A percentile compares a stretch with the other conserved stretches of the same genome.
Evolutionary conservation across 192 early-diverging fungal genomes (phyloP).

Genomic region (Phlyctochytrium bullatum): DNA sequence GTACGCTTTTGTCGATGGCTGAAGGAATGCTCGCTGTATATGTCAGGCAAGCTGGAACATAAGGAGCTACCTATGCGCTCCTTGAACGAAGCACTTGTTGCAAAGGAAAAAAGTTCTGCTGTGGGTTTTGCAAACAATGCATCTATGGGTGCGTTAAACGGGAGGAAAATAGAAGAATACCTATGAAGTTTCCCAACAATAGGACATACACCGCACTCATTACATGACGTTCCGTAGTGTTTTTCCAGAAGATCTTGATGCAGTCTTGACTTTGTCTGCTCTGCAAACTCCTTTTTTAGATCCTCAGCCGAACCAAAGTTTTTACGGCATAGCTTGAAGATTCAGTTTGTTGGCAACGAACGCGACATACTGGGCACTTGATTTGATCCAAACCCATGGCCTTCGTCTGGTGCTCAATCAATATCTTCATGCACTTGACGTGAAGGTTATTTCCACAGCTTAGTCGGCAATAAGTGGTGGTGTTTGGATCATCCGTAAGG

Average conservation of each 20-base stretch:
- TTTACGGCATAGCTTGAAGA: conserved; percentile 46
- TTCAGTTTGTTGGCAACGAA: not conserved
- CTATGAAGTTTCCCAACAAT: conserved; percentile 37
- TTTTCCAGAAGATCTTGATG: conserved; percentile 11
- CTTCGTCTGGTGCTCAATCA: conserved; percentile 47
- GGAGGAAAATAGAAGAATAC: conserved; percentile 8
- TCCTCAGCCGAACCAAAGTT: conserved; percentile 38
- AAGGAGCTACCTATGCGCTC: conserved; percentile 17
- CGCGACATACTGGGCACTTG: conserved; percentile 43
- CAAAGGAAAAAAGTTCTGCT: conserved; percentile 27
- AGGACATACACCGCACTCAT: conserved; percentile 23
- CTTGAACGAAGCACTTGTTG: conserved; percentile 36
- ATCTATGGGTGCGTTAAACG: conserved; percentile 5
- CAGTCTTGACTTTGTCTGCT: conserved; percentile 12
- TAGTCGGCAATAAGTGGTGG: conserved; percentile 39
- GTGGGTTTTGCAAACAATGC: conserved; percentile 30
- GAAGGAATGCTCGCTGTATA: conserved; percentile 35
- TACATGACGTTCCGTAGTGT: conserved; percentile 30
- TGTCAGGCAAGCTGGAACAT: not conserved
- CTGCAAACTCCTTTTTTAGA: conserved; percentile 29
- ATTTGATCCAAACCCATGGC: conserved; percentile 33
- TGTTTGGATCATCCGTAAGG: not conserved
- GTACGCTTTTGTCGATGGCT: conserved; percentile 3
- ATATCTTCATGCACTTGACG: conserved; percentile 45
- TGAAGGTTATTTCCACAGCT: conserved; percentile 53